Conservation (phyloP, 2,329 filamentous ascomycete species). For the Alternaria solani region DNA sequence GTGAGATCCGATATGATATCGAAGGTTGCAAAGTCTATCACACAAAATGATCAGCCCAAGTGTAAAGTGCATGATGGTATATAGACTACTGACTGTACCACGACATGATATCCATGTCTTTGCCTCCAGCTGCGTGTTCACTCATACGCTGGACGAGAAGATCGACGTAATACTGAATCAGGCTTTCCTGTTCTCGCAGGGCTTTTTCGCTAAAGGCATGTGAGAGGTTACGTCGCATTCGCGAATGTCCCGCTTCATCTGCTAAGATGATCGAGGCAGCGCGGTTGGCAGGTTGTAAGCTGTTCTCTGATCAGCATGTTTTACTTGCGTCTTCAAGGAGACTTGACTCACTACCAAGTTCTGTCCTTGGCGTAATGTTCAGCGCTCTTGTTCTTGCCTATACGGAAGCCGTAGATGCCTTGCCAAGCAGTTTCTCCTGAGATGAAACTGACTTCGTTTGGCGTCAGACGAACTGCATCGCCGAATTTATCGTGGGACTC, state of each 20-base stretch:
- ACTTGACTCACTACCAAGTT: constrained; percentile 39
- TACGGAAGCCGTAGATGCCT: constrained; percentile 55
- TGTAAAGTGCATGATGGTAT: constrained; percentile 12
- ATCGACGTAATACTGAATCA: constrained; percentile 52
- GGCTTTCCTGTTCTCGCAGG: constrained; percentile 51
- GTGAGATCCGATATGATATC: constrained; percentile 44
- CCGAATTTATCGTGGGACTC: constrained; percentile 53
- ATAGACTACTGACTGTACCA: constrained; percentile 34
- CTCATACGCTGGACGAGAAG: constrained; percentile 48
- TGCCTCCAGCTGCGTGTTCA: constrained; percentile 24
- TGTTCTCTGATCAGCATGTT: neutral
- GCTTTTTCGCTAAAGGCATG: constrained; percentile 56
- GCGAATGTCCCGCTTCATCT: constrained; percentile 42
- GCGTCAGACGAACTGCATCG: constrained; percentile 53
- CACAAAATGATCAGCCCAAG: neutral
- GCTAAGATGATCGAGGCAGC: constrained; percentile 36
- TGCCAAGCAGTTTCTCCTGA: constrained; percentile 54
- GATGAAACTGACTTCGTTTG: constrained; percentile 55
- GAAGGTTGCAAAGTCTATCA: constrained; percentile 8
- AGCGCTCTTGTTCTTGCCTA: constrained; percentile 47
- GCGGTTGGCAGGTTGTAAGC: constrained; percentile 39
- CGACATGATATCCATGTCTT: constrained; percentile 34
- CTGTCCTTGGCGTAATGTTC: constrained; percentile 49
- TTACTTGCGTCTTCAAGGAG: neutral
- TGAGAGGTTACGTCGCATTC: constrained; percentile 49